These are phyloP conservation scores for Lyophyllum decastes DNA, from an alignment of 768 basidiomycete genomes.

Conservation along the genomic window DNA sequence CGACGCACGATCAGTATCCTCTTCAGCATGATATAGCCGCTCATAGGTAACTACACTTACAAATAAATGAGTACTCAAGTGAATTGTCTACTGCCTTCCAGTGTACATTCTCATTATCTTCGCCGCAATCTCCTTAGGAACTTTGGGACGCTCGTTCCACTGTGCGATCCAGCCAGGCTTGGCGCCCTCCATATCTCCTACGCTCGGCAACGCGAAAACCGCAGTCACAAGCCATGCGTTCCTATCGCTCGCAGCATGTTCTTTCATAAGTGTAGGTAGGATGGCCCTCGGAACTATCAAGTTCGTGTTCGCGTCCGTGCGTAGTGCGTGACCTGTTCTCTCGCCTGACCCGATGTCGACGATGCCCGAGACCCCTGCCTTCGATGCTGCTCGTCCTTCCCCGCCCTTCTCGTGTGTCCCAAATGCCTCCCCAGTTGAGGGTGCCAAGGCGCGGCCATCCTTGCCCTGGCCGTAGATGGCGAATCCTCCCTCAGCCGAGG, in stretches of 20 bases:
- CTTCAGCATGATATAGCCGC: neutral
- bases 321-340: conserved; percentile 44
- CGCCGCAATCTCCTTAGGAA: conserved; percentile 39
- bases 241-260: conserved; percentile 37
- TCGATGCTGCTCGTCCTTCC: conserved; percentile 54
- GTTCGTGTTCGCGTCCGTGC: conserved; percentile 75
- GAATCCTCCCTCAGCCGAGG: conserved; percentile 69
- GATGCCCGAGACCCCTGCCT: conserved; percentile 65
- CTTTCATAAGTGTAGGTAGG: conserved; percentile 61
- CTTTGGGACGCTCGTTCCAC: conserved; percentile 47
- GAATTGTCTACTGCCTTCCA: conserved; percentile 6
- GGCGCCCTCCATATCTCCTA: conserved; percentile 36
- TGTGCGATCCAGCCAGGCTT: conserved; percentile 45
- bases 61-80: neutral
- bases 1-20: neutral
- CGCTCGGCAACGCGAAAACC: conserved; percentile 61
- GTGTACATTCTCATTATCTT: conserved; percentile 10
- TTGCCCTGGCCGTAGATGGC: conserved; percentile 68
- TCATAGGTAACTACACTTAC: neutral
- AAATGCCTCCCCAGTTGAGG: conserved; percentile 40
- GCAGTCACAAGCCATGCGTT: conserved; percentile 66
- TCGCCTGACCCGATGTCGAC: conserved; percentile 42
- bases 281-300: conserved; percentile 66
- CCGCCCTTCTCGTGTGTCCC: conserved; percentile 51
- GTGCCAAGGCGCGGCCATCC: conserved; percentile 61